Evolutionary conservation across 345 rosid genomes (phyloP).

Genomic region (Aurinia saxatilis): DNA sequence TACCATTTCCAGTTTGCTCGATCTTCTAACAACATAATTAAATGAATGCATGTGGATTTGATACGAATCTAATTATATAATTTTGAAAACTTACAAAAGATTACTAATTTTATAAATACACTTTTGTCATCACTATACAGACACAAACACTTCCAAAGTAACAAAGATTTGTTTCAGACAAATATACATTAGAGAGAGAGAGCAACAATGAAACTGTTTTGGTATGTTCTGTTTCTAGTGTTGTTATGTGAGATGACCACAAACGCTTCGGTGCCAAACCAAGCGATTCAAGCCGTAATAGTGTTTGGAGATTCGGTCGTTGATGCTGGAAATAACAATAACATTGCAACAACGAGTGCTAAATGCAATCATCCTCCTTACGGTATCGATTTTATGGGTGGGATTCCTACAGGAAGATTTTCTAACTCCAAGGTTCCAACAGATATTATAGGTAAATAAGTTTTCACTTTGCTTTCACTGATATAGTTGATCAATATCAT

Average conservation of each 20-base stretch:
- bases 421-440: slow-evolving; percentile 65
- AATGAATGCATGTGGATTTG: too few species aligned
- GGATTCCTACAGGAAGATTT: slow-evolving; percentile 68
- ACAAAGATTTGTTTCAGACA: too few species aligned
- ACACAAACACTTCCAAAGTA: too few species aligned
- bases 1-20: too few species aligned
- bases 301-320: slow-evolving; percentile 79
- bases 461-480: too few species aligned
- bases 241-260: slow-evolving; percentile 3
- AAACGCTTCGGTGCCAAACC: slow-evolving; percentile 17
- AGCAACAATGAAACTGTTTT: not conserved
- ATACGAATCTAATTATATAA: too few species aligned
- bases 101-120: too few species aligned
- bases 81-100: too few species aligned
- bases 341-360: slow-evolving; percentile 27
- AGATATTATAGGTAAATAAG: slow-evolving; percentile 41
- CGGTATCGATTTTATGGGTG: slow-evolving; percentile 53
- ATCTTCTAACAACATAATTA: too few species aligned
- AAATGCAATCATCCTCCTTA: slow-evolving; percentile 71
- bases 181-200: too few species aligned
- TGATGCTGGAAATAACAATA: slow-evolving; percentile 77
- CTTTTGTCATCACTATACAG: too few species aligned
- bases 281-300: slow-evolving; percentile 42
- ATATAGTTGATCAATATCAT: too few species aligned
- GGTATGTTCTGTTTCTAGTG: slow-evolving; percentile 12